These are phyloP conservation scores for Neofusicoccum sp. DNA, from an alignment of 2,329 filamentous ascomycete species.

Conservation along the genomic window DNA sequence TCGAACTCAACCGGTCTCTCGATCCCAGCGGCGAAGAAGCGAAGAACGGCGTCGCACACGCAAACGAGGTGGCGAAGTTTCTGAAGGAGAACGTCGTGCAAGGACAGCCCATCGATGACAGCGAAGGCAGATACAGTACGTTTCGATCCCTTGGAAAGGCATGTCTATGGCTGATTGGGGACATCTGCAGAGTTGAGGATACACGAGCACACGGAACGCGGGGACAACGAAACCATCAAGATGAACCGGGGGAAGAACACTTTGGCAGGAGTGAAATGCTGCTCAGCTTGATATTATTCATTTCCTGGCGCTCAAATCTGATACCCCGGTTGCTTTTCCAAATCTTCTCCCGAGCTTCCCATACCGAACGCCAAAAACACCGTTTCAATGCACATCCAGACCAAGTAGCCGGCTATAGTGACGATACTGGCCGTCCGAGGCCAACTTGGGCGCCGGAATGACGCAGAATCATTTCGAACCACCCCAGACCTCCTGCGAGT, in stretches of 20 bases:
- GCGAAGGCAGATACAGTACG: conserved; percentile 62
- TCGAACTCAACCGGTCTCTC: conserved; percentile 67
- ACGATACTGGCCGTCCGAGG: conserved; percentile 30
- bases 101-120: conserved; percentile 53
- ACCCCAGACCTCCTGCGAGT: background rate
- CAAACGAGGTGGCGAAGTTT: conserved; percentile 79
- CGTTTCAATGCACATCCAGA: conserved; percentile 3
- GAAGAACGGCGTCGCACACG: conserved; percentile 65
- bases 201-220: conserved; percentile 86
- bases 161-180: conserved; percentile 22
- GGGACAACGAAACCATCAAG: conserved; percentile 91
- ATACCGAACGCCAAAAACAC: conserved; percentile 29
- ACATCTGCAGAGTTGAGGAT: conserved; percentile 73
- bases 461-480: background rate
- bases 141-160: conserved; percentile 24
- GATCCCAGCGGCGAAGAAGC: conserved; percentile 59
- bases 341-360: background rate
- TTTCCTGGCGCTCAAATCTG: conserved; percentile 3
- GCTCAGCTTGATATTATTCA: conserved; percentile 32
- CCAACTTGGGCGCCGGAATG: background rate
- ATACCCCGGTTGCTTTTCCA: conserved; percentile 13
- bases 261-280: conserved; percentile 41
- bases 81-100: conserved; percentile 87
- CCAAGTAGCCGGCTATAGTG: background rate
- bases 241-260: conserved; percentile 52